Percentiles rank a stretch among this genome's conserved stretches.
Evolutionary conservation across 2,329 filamentous ascomycete species (phyloP).

Genomic region (Epichloe gansuensis): DNA sequence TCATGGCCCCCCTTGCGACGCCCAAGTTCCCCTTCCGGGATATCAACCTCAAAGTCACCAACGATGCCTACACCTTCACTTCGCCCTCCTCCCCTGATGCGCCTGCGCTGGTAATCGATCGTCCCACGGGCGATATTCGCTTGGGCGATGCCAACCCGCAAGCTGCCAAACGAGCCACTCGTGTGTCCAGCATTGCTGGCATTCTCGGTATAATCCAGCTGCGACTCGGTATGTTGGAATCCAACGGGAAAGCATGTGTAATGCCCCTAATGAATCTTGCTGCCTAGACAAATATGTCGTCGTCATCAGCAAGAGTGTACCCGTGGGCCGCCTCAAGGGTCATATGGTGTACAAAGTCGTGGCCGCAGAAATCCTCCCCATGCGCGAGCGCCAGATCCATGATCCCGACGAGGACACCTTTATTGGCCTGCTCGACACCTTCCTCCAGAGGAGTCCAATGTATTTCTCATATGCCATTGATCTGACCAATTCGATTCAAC

Average conservation of each 20-base stretch:
- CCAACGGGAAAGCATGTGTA: neutral
- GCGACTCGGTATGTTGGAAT: slow-evolving; percentile 57
- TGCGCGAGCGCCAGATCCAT: slow-evolving; percentile 82
- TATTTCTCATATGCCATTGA: slow-evolving; percentile 98
- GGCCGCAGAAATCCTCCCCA: slow-evolving; percentile 81
- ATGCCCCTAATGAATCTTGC: neutral
- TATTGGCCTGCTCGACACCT: slow-evolving; percentile 64
- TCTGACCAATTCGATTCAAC: slow-evolving; percentile 92
- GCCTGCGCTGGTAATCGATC: slow-evolving; percentile 76
- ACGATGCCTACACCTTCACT: slow-evolving; percentile 89
- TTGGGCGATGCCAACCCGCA: slow-evolving; percentile 68
- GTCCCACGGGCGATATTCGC: slow-evolving; percentile 81
- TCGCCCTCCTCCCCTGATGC: slow-evolving; percentile 88
- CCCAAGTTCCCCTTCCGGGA: slow-evolving; percentile 66
- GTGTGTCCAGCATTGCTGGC: slow-evolving; percentile 84
- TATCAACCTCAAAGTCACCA: slow-evolving; percentile 89
- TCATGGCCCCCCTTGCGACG: slow-evolving; percentile 26
- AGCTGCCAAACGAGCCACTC: slow-evolving; percentile 55
- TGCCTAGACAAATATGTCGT: slow-evolving; percentile 80
- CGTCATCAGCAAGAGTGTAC: slow-evolving; percentile 85
- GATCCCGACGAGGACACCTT: slow-evolving; percentile 93
- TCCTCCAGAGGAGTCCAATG: slow-evolving; percentile 76
- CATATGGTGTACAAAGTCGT: slow-evolving; percentile 93
- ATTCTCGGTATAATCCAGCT: slow-evolving; percentile 91
- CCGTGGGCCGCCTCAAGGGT: slow-evolving; percentile 81